Conservation (phyloP, 371 early-diverging fungal species). For the Mucor plumbeus region DNA sequence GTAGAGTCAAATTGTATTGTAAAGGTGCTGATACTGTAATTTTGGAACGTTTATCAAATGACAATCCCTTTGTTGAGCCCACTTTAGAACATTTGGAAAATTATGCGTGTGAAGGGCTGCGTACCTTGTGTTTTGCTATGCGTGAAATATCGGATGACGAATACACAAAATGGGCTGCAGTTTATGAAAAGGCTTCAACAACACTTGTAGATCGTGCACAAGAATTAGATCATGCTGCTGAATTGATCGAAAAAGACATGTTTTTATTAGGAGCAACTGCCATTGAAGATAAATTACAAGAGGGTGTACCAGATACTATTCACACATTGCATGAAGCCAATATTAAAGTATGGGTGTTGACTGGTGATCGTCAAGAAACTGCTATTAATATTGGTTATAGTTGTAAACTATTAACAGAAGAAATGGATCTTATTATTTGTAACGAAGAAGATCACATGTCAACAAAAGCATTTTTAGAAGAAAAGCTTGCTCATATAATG, state of each 20-base stretch:
- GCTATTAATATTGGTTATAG: conserved; percentile 93
- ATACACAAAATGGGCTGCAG: conserved; percentile 79
- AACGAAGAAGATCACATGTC: conserved; percentile 74
- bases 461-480: conserved; percentile 72
- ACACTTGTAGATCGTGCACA: conserved; percentile 87
- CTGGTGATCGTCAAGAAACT: conserved; percentile 94
- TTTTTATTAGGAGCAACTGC: conserved; percentile 95
- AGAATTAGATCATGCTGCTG: conserved; percentile 89
- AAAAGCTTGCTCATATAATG: conserved; percentile 63
- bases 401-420: conserved; percentile 85
- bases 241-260: conserved; percentile 91
- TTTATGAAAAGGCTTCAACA: conserved; percentile 89
- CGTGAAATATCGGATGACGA: conserved; percentile 87
- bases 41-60: conserved; percentile 83
- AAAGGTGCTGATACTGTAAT: conserved; percentile 99
- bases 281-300: conserved; percentile 99
- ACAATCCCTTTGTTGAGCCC: conserved; percentile 74
- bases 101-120: conserved; percentile 89
- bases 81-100: conserved; percentile 76
- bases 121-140: conserved; percentile 94
- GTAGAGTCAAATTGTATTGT: conserved; percentile 88
- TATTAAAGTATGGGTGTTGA: conserved; percentile 97
- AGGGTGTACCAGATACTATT: conserved; percentile 97
- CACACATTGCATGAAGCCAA: conserved; percentile 92
- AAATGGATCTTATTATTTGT: conserved; percentile 80